Evolutionary conservation across 805 yeast species (phyloP), one percentile per base, ranked within the genome.

Genomic region (Clavispora fructus): DNA sequence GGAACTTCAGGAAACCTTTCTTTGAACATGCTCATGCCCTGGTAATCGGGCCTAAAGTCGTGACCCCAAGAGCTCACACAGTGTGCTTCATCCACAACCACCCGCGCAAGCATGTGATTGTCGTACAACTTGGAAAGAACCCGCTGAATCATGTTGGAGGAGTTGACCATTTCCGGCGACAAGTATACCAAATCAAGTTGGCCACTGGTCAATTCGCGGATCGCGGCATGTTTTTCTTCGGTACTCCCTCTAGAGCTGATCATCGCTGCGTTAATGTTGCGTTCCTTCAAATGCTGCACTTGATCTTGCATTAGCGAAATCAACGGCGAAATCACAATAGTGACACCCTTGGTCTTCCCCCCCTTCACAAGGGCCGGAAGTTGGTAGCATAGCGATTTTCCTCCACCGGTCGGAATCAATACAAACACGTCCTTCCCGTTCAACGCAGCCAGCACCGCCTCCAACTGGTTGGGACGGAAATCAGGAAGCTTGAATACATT

Each of bases 31-130:
- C 81, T 79, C 59, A 94, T 72, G 10, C 83, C 85, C 57, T 90
- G 87, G 68, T 94, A 94, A 64, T 94, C 98, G 0, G 98, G 97
- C 43, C 99, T 75, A 64, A 94, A 94, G 65, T 94, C 99, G 65
- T 94, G 99, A 17, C 99, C 99, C 99, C 99, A 94, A 10, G 95
- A 85, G 43, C 96, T 88, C 39, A 94, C 95, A 75, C 99, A 94
- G 67, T 94, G 99, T 0, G 99, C 99, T 61, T 89, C 99, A 67
- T 94, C 99, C 39, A 94, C 89, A 10, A 94, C 96, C 33, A 94
- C 76, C 44, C 98, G 73, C 0, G 97, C 96, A 32, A 94, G 68
- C 55, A 71, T 68, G 12, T 75, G 69, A 27, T 73, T 74, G 14
- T 72, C 68, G 61, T 85, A 73, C 7, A 94, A 68, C 42, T 65